These are phyloP conservation scores for Pseudogymnoascus sp. DNA, from an alignment of 2,329 filamentous ascomycete species.

Conservation along the genomic window DNA sequence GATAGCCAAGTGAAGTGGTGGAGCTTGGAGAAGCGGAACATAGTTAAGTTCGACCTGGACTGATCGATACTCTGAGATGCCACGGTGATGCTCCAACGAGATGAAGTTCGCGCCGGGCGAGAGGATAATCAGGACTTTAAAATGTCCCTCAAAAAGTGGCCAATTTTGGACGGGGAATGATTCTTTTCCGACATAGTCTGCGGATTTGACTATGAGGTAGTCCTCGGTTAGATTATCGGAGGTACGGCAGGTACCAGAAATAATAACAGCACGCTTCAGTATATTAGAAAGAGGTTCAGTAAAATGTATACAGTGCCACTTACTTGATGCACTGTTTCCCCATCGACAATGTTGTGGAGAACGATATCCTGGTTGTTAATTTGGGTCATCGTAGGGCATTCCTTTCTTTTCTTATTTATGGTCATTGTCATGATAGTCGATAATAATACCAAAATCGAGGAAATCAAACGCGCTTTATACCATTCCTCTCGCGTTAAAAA, in stretches of 20 bases:
- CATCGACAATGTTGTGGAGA: background rate
- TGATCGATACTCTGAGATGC: slow-evolving; percentile 43
- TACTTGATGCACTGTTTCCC: background rate
- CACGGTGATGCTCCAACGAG: slow-evolving; percentile 52
- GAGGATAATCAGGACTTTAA: slow-evolving; percentile 58
- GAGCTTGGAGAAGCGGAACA: slow-evolving; percentile 43
- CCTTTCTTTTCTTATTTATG: background rate
- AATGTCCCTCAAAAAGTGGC: slow-evolving; percentile 58
- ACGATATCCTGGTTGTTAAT: background rate
- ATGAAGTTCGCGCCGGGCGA: slow-evolving; percentile 57
- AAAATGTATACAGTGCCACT: background rate
- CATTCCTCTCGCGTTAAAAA: background rate
- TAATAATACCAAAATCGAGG: background rate
- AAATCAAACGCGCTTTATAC: background rate
- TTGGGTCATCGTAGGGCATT: background rate
- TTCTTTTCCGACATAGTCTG: slow-evolving; percentile 21
- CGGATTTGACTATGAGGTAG: slow-evolving; percentile 19
- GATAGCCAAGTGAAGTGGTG: slow-evolving; percentile 64
- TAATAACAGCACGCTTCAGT: background rate
- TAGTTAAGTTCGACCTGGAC: slow-evolving; percentile 39
- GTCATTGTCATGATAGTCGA: background rate
- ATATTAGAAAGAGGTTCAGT: background rate
- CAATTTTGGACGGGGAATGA: slow-evolving; percentile 54
- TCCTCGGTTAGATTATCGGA: slow-evolving; percentile 15
- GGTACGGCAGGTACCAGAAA: background rate